Evolutionary conservation across 345 rosid species (phyloP), one percentile per base, ranked within the genome.

Genomic region (Brassica incana): DNA sequence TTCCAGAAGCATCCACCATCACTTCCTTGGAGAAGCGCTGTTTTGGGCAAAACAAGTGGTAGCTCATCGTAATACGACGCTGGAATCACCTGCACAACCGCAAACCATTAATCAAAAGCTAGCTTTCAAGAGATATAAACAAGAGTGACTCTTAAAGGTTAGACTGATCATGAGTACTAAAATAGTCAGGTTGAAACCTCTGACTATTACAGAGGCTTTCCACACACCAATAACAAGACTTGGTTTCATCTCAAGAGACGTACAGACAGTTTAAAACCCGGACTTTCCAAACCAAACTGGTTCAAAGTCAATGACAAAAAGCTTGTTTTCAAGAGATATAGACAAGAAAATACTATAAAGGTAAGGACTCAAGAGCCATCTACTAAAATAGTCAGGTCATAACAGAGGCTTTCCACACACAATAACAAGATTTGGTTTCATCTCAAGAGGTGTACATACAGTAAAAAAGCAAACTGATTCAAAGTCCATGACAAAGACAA

Each of bases 71-170:
- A 32, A 60, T 78, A 78, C 9, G 73, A 25, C 3, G 33, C 1
- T 1, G 82, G 82, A 0, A 78, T 59, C 69, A 30, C 0, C 82
- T 78, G 68, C 61, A 27, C n/a, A n/a, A n/a, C n/a, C n/a, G n/a
- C n/a, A n/a, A n/a, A 7, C 65, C n/a, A 2, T 61, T 5, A 29
- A 11, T 29, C 32, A 61, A 12, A 61, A 62, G 16, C 36, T 16
- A 62, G 30, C 43, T 36, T 11, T 14, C 29, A 35, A 65, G 54
- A 8, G 29, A 25, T 12, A 35, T 23, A 60, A 60, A 60, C 12
- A 27, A 36, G 43, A 36, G 43, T 8, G 43, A 36, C 43, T 36
- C 43, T 35, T 36, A 36, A 36, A 1, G 43, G 43, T 36, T 8
- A 33, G 36, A 33, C 36, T 5, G 1, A 5, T 33, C 6, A 33